phyloP scores from a whole-genome alignment of 2,329 filamentous ascomycete species.

The Aspergillus sp. region DNA sequence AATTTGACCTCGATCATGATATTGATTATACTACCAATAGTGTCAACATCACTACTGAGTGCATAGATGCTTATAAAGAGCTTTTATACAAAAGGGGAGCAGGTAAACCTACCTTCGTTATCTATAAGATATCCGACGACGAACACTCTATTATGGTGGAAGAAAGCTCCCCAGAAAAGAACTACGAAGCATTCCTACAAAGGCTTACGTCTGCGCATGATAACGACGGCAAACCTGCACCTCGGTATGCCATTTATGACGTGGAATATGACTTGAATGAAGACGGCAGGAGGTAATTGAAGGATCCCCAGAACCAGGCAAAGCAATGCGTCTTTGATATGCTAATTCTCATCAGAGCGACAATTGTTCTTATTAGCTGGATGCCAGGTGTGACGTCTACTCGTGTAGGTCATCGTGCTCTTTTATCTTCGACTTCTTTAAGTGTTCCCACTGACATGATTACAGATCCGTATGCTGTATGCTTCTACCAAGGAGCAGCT shows the following conservation, averaged over 20 bases:
- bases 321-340: background rate
- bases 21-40: background rate
- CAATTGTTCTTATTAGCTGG: constrained; percentile 19
- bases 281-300: constrained; percentile 12
- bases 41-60: constrained; percentile 7
- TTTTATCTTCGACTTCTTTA: too few relatives aligned
- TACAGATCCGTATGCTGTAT: constrained; percentile 16
- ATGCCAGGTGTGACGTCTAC: constrained; percentile 14
- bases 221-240: background rate
- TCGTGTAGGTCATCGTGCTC: background rate
- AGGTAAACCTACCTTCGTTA: constrained; percentile 13
- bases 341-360: background rate
- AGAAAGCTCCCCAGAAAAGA: constrained; percentile 10
- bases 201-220: constrained; percentile 8
- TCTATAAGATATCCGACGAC: constrained; percentile 19
- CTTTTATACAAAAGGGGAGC: constrained; percentile 6
- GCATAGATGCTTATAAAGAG: constrained; percentile 7
- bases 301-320: background rate
- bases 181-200: constrained; percentile 17
- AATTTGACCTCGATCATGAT: background rate
- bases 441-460: background rate
- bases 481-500: constrained; percentile 19
- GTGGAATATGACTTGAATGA: constrained; percentile 19
- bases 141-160: constrained; percentile 10
- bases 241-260: constrained; percentile 21